Evolutionary conservation across 2,329 filamentous ascomycete genomes (phyloP).

Genomic region (Apiospora marii): DNA sequence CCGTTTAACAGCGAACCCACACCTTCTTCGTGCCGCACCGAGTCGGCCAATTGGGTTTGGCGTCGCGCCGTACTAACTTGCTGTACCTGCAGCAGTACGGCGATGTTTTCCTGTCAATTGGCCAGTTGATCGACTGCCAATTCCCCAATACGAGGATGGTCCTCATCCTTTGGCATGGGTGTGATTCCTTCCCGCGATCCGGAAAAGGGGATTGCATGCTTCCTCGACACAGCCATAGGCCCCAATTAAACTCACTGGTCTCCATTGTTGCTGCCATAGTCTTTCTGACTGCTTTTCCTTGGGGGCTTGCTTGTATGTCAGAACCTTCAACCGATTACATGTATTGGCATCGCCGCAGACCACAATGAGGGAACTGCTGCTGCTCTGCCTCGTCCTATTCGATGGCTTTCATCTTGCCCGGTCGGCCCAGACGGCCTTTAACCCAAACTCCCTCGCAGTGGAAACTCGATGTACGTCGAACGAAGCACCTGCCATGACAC

Average conservation of each 20-base stretch:
- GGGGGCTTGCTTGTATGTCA: background rate
- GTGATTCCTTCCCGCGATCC: background rate
- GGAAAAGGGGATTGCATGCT: background rate
- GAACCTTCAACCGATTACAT: background rate
- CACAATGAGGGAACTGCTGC: background rate
- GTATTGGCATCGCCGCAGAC: background rate
- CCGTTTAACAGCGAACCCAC: constrained; percentile 18
- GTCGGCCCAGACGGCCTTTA: background rate
- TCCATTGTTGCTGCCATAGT: background rate
- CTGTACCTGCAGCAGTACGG: background rate
- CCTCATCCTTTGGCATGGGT: background rate
- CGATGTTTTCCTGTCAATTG: background rate
- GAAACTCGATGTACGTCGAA: constrained; percentile 14
- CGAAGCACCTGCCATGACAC: background rate
- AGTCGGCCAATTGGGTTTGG: background rate
- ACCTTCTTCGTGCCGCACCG: background rate
- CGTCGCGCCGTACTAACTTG: background rate
- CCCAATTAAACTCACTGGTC: background rate
- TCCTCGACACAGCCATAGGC: background rate
- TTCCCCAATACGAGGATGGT: background rate
- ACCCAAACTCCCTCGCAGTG: constrained; percentile 3
- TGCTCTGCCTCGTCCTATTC: background rate
- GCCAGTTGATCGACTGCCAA: background rate
- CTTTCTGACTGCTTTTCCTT: background rate
- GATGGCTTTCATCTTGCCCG: background rate